phyloP scores from a whole-genome alignment of 1,139 yeast species.

The Sugiyamaella grinbergsii region DNA sequence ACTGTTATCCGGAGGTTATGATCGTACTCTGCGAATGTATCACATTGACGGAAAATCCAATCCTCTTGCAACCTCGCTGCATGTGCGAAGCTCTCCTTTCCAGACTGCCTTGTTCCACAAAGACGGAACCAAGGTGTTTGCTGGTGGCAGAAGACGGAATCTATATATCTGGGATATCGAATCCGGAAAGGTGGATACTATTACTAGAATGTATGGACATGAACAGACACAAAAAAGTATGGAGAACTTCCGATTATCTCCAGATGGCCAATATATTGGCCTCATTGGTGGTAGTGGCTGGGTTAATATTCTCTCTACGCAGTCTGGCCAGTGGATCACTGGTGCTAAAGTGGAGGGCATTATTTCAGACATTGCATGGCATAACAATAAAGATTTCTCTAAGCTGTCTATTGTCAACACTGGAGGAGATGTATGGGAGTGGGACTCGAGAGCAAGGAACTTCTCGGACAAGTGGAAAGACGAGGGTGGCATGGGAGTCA shows the following conservation, averaged over 20 bases:
- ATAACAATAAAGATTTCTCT: conserved; percentile 45
- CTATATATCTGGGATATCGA: conserved; percentile 90
- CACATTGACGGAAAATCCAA: conserved; percentile 92
- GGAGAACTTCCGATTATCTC: conserved; percentile 70
- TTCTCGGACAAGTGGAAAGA: conserved; percentile 78
- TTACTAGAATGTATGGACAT: conserved; percentile 89
- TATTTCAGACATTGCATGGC: conserved; percentile 77
- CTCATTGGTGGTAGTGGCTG: conserved; percentile 86
- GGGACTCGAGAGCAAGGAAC: conserved; percentile 54
- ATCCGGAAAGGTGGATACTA: conserved; percentile 75
- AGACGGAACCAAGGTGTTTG: conserved; percentile 61
- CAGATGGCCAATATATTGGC: conserved; percentile 70
- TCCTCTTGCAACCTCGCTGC: conserved; percentile 77
- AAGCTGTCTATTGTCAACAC: conserved; percentile 63
- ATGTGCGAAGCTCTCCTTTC: conserved; percentile 76
- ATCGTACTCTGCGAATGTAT: conserved; percentile 79
- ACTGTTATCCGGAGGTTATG: conserved; percentile 88
- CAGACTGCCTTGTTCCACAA: conserved; percentile 69
- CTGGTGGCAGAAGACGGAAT: conserved; percentile 90
- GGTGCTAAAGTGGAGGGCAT: conserved; percentile 91
- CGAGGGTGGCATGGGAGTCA: conserved; percentile 81
- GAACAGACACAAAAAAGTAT: conserved; percentile 82
- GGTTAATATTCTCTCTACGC: conserved; percentile 76
- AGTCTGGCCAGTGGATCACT: conserved; percentile 79
- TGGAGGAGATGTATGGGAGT: conserved; percentile 93